Evolutionary conservation across 2,329 filamentous ascomycete genomes (phyloP).

Genomic region (Penicillium vulpinum): DNA sequence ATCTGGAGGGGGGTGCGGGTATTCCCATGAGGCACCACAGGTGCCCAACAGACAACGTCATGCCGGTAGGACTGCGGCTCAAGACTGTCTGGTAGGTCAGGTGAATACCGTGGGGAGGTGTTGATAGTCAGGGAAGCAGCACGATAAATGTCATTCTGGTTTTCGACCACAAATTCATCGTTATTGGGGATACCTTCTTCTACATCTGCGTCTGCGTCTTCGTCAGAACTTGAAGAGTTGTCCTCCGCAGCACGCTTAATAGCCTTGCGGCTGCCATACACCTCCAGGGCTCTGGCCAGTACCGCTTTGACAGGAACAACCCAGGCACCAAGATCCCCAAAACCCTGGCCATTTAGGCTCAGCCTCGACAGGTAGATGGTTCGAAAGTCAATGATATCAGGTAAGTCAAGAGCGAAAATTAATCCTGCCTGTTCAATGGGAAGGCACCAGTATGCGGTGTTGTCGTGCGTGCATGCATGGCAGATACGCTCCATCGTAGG

Average conservation of each 20-base stretch:
- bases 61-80: neutral
- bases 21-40: neutral
- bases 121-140: neutral
- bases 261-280: neutral
- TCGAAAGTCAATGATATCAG: neutral
- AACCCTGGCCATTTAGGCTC: neutral
- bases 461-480: neutral
- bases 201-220: too few relatives aligned
- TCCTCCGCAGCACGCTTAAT: neutral
- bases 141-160: neutral
- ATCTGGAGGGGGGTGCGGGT: neutral
- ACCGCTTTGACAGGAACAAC: neutral
- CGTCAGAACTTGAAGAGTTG: neutral
- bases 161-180: neutral
- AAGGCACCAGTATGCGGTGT: neutral
- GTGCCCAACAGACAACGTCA: neutral
- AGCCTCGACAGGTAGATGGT: neutral
- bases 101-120: neutral
- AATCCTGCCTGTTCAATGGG: neutral
- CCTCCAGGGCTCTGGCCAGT: neutral
- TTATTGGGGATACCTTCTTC: neutral
- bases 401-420: neutral
- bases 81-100: neutral
- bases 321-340: neutral
- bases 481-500: neutral